Evolutionary conservation across 306 rosid species (phyloP).

Genomic region (Prunus salicina): DNA sequence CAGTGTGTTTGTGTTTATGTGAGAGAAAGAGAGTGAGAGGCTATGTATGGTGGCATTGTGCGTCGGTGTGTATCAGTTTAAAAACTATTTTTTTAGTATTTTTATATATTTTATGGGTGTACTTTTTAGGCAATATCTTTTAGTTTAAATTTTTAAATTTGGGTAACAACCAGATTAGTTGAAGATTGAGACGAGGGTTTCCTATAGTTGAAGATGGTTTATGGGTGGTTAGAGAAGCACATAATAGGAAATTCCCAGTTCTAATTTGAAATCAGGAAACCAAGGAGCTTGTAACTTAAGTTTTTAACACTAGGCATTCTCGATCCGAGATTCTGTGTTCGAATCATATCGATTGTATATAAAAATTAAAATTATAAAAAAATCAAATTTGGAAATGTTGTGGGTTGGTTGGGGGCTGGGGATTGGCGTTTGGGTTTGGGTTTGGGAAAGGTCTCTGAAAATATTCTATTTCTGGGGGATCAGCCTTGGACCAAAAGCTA

Average conservation of each 20-base stretch:
- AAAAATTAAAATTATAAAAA: neutral
- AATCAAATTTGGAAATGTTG: neutral
- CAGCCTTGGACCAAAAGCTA: neutral
- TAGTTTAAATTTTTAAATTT: neutral
- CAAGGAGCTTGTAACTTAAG: neutral
- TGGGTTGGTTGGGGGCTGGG: neutral
- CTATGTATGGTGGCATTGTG: neutral
- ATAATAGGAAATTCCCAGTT: neutral
- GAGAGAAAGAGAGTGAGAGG: neutral
- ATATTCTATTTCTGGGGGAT: neutral
- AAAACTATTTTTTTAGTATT: neutral
- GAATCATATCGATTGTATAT: too few relatives aligned
- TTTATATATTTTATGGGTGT: neutral
- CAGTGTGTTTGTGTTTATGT: constrained; percentile 19
- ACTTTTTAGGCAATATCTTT: constrained; percentile 7
- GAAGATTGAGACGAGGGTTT: neutral
- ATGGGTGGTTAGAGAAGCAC: neutral
- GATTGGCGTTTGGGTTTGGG: neutral
- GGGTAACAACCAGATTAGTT: constrained; percentile 1
- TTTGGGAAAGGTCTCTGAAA: neutral
- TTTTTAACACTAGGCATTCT: too few relatives aligned
- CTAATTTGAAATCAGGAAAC: neutral
- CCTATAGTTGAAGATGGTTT: neutral
- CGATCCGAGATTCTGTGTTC: too few relatives aligned
- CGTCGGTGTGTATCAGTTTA: constrained; percentile 29